These are phyloP conservation scores for Domatiomyces globalis DNA, from an alignment of 2,329 filamentous ascomycete species.

Conservation along the genomic window DNA sequence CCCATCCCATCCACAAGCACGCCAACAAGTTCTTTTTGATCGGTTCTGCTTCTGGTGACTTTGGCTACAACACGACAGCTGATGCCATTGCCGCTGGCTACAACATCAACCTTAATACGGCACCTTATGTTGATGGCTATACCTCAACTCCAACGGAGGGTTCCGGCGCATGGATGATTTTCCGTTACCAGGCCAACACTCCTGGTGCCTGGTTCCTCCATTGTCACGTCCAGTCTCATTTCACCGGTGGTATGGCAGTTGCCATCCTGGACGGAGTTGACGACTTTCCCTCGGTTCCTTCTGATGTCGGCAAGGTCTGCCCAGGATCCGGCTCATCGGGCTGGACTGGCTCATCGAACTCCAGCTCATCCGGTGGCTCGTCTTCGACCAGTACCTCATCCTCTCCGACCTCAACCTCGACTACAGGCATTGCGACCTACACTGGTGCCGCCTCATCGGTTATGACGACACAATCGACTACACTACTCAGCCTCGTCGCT, in stretches of 20 bases:
- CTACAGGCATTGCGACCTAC: constrained; percentile 2
- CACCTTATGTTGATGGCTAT: constrained; percentile 40
- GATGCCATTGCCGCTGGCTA: constrained; percentile 28
- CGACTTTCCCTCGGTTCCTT: constrained; percentile 17
- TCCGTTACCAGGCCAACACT: constrained; percentile 40
- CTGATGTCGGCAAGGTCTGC: constrained; percentile 14
- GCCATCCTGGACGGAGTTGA: constrained; percentile 34
- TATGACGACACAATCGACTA: no score
- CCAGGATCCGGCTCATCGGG: not conserved
- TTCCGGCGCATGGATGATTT: constrained; percentile 33
- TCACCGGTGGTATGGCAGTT: constrained; percentile 42
- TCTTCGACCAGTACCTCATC: not conserved
- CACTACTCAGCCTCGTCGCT: no score
- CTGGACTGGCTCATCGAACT: not conserved
- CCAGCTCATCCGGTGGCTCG: not conserved
- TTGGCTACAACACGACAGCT: constrained; percentile 39
- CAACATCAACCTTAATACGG: constrained; percentile 46
- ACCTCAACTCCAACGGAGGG: constrained; percentile 24
- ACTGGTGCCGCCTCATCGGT: constrained; percentile 11
- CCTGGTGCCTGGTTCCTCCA: constrained; percentile 43
- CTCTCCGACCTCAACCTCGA: not conserved
- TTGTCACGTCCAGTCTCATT: constrained; percentile 43
- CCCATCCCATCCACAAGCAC: constrained; percentile 53
- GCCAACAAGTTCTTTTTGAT: constrained; percentile 46
- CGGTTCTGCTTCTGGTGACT: constrained; percentile 38